Percentiles rank a stretch among this genome's conserved stretches.
Conservation (phyloP, 768 basidiomycete species). For the Aureoboletus auriporus region DNA sequence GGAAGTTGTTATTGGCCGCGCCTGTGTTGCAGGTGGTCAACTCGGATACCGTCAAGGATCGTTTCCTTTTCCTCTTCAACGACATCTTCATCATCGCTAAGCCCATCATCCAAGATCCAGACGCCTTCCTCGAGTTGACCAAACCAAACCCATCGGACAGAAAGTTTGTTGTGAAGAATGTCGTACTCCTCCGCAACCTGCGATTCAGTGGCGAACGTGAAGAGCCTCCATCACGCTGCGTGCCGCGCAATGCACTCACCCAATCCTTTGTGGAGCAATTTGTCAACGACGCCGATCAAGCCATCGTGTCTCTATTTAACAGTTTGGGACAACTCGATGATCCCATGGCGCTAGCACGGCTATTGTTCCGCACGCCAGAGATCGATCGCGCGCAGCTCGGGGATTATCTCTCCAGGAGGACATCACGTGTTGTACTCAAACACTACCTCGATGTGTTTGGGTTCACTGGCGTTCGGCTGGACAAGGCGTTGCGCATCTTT, state of each 20-base stretch:
- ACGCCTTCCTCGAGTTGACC: slow-evolving; percentile 53
- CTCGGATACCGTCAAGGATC: slow-evolving; percentile 89
- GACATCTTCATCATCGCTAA: slow-evolving; percentile 94
- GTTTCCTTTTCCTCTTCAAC: slow-evolving; percentile 95
- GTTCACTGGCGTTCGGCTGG: slow-evolving; percentile 77
- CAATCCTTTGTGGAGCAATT: slow-evolving; percentile 78
- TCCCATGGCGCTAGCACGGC: slow-evolving; percentile 67
- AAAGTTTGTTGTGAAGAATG: slow-evolving; percentile 85
- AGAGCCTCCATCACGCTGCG: slow-evolving; percentile 47
- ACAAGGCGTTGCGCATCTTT: slow-evolving; percentile 87
- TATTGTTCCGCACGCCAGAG: slow-evolving; percentile 79
- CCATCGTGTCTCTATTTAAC: slow-evolving; percentile 66
- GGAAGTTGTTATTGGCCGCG: slow-evolving; percentile 79
- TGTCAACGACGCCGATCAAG: slow-evolving; percentile 71
- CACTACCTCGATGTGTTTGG: slow-evolving; percentile 87
- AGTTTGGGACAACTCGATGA: slow-evolving; percentile 61
- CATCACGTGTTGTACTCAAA: slow-evolving; percentile 72
- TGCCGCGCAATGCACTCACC: slow-evolving; percentile 58
- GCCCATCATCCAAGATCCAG: slow-evolving; percentile 70
- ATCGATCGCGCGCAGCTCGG: slow-evolving; percentile 82
- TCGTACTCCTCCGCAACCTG: slow-evolving; percentile 71
- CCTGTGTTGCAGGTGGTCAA: slow-evolving; percentile 94
- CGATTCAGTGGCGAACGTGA: slow-evolving; percentile 68
- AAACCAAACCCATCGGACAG: slow-evolving; percentile 60
- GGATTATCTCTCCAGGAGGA: slow-evolving; percentile 72